Base-by-base conservation (phyloP, 2,329 filamentous ascomycete genomes). In the Apiospora phragmitis region DNA sequence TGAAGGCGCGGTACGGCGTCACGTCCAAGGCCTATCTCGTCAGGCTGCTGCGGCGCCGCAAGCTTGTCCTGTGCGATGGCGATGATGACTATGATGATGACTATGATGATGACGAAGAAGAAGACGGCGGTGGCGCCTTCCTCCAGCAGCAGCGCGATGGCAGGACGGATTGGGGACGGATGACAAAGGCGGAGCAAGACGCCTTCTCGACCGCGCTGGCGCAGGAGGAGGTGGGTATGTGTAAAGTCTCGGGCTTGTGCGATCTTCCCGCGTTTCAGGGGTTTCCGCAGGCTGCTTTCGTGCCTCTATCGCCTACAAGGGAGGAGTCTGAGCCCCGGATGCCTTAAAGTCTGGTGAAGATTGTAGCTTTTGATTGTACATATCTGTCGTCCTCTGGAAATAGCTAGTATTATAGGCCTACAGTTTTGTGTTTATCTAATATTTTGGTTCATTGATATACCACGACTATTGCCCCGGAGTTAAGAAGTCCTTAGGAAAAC, bases 1-100 rank as follows among this genome's bases (percentile, higher is more conserved):
- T 59, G 2, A 35, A 68, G 38, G 55, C 41, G 14, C 51, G 71
- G 26, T 70, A 74, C 24, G 75, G 75, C 24, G 68, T 71, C 9
- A 24, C 35, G 49, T 74, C 67, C 62, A 70, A 72, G 45, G 72
- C 73, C 43, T 68, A 35, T 16, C 51, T 59, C 29, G 21, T 59
- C 16, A 32, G 18, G 7, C 9, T 59, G 29, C 51, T 59, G 51
- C 51, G 51, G 29, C 51, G 51, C 16, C 51, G 51, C 29, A 59
- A 59, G 51, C 51, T 59, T 18, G 51, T 59, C 29, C 21, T 59
- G 51, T 32, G 26, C 16, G 51, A 59, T 18, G 29, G 51, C 18
- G 51, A 59, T 16, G 51, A 35, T 16, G 32, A 21, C 12, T 24
- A 5, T 7, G 49, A 29, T 3, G 49, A 29, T 12, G 29, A 21